Evolutionary conservation across 345 rosid species (phyloP).

Genomic region (Eucalyptus cloeziana): DNA sequence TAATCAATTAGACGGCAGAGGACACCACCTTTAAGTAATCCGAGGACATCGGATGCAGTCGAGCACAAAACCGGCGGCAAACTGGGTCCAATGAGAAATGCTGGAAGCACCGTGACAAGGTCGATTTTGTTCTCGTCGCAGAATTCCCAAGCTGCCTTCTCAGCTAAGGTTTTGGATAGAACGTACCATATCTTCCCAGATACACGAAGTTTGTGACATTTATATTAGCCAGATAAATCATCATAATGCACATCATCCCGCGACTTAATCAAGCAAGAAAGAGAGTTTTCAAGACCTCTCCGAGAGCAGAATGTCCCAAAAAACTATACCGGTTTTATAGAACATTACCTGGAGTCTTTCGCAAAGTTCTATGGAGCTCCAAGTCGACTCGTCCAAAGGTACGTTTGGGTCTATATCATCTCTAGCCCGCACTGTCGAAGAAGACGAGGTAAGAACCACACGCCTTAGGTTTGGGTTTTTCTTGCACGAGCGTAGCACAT

Average conservation of each 20-base stretch:
- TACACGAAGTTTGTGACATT: neutral
- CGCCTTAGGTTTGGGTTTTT: conserved; percentile 55
- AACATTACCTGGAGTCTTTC: conserved; percentile 44
- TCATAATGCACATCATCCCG: neutral
- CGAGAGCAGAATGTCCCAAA: neutral
- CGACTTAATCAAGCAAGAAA: neutral
- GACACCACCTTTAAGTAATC: conserved; percentile 54
- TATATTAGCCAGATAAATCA: neutral
- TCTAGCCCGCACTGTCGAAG: conserved; percentile 63
- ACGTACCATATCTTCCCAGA: conserved; percentile 51
- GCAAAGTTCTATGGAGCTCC: conserved; percentile 78
- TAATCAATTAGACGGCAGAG: neutral
- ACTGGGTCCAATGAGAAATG: conserved; percentile 76
- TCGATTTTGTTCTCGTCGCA: conserved; percentile 50
- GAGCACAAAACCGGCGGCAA: conserved; percentile 61
- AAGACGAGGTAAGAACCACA: conserved; percentile 82
- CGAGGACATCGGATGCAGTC: conserved; percentile 76
- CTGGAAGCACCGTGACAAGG: conserved; percentile 57
- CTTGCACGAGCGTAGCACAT: conserved; percentile 73
- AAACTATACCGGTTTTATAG: neutral
- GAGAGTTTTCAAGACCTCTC: neutral
- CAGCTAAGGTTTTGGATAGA: conserved; percentile 71
- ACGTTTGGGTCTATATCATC: conserved; percentile 48
- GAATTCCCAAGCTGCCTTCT: conserved; percentile 86
- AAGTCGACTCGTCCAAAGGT: conserved; percentile 77